Evolutionary conservation across 108 stramenopile genomes (phyloP), one percentile per base, ranked within the genome.

Genomic region (Parietichytrium sp.): DNA sequence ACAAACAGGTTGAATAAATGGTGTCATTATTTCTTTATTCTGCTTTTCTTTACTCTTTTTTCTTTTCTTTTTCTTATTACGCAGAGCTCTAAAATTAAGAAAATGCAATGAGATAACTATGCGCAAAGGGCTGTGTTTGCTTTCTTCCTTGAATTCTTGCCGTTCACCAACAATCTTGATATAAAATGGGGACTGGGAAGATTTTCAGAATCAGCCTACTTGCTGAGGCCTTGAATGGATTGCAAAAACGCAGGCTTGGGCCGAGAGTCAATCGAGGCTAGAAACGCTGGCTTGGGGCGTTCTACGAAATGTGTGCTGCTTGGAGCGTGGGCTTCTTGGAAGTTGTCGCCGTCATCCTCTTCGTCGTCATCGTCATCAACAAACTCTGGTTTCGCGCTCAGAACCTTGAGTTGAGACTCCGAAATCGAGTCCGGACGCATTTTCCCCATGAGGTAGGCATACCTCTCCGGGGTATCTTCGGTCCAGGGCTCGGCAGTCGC

Each of bases 1-100:
- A 80, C 51, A 15, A 18, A 8, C 79, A 80, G 79, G 33, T 52
- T 52, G 79, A n/a, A n/a, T n/a, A n/a, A n/a, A n/a, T n/a, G n/a
- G n/a, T n/a, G n/a, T n/a, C n/a, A n/a, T n/a, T n/a, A n/a, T n/a
- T n/a, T n/a, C n/a, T n/a, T n/a, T n/a, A n/a, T n/a, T n/a, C n/a
- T n/a, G n/a, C n/a, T n/a, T n/a, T n/a, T n/a, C n/a, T n/a, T n/a
- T n/a, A n/a, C n/a, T n/a, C n/a, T n/a, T n/a, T n/a, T n/a, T n/a
- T n/a, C n/a, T n/a, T n/a, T n/a, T n/a, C n/a, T n/a, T n/a, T n/a
- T n/a, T n/a, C n/a, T n/a, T n/a, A n/a, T n/a, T n/a, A n/a, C n/a
- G n/a, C n/a, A n/a, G n/a, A n/a, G n/a, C n/a, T n/a, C n/a, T n/a
- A n/a, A n/a, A n/a, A n/a, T n/a, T n/a, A n/a, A n/a, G n/a, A n/a